Percentiles rank a stretch among this genome's conserved stretches.
These are phyloP conservation scores for Pyrenula aspistea DNA, from an alignment of 495 filamentous ascomycete species.

Conservation along the genomic window DNA sequence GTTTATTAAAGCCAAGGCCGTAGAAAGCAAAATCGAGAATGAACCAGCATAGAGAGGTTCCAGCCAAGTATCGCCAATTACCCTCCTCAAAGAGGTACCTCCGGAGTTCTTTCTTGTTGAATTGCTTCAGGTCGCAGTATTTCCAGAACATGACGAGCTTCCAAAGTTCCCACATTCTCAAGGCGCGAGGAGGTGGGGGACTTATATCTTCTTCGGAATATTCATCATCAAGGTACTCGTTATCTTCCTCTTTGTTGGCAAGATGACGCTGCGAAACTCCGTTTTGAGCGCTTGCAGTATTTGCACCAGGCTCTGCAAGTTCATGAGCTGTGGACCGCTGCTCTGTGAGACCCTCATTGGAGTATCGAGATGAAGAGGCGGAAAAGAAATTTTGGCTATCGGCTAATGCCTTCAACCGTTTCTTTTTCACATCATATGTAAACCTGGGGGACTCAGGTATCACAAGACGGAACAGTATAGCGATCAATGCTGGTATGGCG, in stretches of 20 bases:
- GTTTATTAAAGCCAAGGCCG: slow-evolving; percentile 25
- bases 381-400: neutral
- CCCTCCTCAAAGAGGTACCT: slow-evolving; percentile 15
- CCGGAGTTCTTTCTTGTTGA: neutral
- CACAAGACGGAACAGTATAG: slow-evolving; percentile 36
- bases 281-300: neutral
- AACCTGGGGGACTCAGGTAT: slow-evolving; percentile 45
- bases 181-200: neutral
- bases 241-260: slow-evolving; percentile 1
- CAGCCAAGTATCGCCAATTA: slow-evolving; percentile 23
- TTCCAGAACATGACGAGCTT: slow-evolving; percentile 7
- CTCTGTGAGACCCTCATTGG: slow-evolving; percentile 3
- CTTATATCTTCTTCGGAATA: neutral
- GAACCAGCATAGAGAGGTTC: slow-evolving; percentile 25
- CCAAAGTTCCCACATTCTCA: neutral
- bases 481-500: slow-evolving; percentile 38
- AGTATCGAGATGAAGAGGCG: slow-evolving; percentile 2
- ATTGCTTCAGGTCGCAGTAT: slow-evolving; percentile 12
- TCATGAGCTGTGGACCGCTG: slow-evolving; percentile 2
- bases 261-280: neutral
- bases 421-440: slow-evolving; percentile 26
- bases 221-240: neutral
- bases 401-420: slow-evolving; percentile 18
- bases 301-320: neutral
- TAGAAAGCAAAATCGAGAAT: slow-evolving; percentile 31